Base-by-base conservation (phyloP, 139 green algal genomes). In the Zygnema circumcarinatum region DNA sequence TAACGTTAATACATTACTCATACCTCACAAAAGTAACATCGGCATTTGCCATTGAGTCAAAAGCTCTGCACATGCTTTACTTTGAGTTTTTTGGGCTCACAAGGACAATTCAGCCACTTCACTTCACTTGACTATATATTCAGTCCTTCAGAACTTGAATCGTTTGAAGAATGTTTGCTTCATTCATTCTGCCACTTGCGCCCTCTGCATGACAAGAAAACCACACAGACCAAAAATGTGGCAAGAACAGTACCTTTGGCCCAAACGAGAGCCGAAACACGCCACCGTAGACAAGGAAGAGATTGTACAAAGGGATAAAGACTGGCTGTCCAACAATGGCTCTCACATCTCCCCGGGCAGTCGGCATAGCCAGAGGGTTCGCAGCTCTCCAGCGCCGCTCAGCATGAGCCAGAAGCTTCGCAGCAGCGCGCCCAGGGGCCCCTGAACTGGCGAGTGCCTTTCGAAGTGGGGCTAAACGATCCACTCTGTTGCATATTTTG, bases 221-320 rank as follows among this genome's bases (percentile, higher is more conserved):
- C n/a, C n/a, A n/a, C n/a, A n/a, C n/a, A n/a, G n/a, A n/a, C n/a
- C 2, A 78, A 78, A 78, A 78, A 78, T 25, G 16, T 40, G 69
- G 7, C 36, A 78, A 41, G 22, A 67, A 52, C 74, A 54, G n/a
- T 33, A 90, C 86, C 87, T 99, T 99, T 87, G 97, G 96, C 0
- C 97, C 97, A 90, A 99, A 99, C 38, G 90, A 93, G 0, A 99
- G 94, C 2, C 93, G 89, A 94, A 99, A 99, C 41, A 98, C 94
- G 38, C 93, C 93, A 1, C 94, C 93, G 79, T 95, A 95, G 53
- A 89, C 86, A 47, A 80, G 88, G 85, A 96, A 98, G 25, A 98
- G 94, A 35, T 94, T 95, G 93, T 96, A 98, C 31, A 99, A 93
- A 32, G 96, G 95, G 2, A 98, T 90, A 83, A 99, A 99, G n/a